Evolutionary conservation across 306 rosid genomes (phyloP).

Genomic region (Luffa aegyptiaca): DNA sequence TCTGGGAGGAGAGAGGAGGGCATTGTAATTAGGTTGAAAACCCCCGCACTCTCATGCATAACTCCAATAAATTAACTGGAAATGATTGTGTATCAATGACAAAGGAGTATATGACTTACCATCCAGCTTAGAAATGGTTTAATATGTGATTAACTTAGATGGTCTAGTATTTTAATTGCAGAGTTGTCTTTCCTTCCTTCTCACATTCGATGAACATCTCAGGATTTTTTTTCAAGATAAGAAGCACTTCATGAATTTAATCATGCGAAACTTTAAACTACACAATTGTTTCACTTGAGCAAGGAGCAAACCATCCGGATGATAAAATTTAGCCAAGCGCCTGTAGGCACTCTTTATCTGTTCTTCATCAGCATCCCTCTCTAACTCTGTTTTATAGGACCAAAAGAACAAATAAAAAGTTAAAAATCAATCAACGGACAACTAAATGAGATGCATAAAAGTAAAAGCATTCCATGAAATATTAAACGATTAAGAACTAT

Average conservation of each 20-base stretch:
- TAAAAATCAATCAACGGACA: background rate
- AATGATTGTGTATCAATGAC: background rate
- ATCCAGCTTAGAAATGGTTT: conserved; percentile 1
- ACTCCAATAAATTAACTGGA: background rate
- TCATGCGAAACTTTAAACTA: background rate
- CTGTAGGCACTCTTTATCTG: conserved; percentile 82
- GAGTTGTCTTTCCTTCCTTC: conserved; percentile 1
- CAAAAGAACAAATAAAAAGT: conserved; percentile 1
- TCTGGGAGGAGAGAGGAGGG: background rate
- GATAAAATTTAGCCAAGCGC: conserved; percentile 89
- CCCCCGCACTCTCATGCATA: background rate
- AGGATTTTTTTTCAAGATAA: background rate
- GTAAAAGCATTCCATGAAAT: background rate
- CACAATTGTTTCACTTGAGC: background rate
- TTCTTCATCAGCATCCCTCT: conserved; percentile 70
- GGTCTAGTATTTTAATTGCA: background rate
- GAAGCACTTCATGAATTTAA: background rate
- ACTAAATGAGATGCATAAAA: background rate
- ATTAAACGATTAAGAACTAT: background rate
- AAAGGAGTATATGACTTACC: background rate
- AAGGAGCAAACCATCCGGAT: conserved; percentile 81
- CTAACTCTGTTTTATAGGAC: conserved; percentile 44
- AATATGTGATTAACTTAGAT: conserved; percentile 7
- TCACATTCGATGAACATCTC: background rate
- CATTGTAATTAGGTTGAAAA: background rate